phyloP scores from a whole-genome alignment of 2,329 filamentous ascomycete species.

The Phialocephala subalpina region DNA sequence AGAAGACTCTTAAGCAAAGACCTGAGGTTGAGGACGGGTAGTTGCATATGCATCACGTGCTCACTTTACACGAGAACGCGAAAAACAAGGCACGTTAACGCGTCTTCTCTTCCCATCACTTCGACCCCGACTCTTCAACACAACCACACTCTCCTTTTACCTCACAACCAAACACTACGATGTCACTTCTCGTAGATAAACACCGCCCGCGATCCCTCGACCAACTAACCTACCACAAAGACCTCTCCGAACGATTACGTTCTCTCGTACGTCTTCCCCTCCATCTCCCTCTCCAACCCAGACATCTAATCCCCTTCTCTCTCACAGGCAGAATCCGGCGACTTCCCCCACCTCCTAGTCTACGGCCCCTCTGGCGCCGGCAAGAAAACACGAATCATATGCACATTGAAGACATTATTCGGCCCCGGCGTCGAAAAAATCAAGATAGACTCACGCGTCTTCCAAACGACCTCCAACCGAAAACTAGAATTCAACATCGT shows the following conservation, averaged over 20 bases:
- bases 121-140: background rate
- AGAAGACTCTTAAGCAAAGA: too few species aligned
- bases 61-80: background rate
- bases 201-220: constrained; percentile 79
- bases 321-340: constrained; percentile 86
- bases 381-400: constrained; percentile 97
- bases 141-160: background rate
- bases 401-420: constrained; percentile 93
- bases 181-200: constrained; percentile 77
- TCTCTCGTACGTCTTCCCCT: constrained; percentile 71
- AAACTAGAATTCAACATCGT: constrained; percentile 99
- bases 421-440: constrained; percentile 99
- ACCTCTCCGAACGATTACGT: constrained; percentile 85
- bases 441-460: constrained; percentile 97
- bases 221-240: constrained; percentile 83
- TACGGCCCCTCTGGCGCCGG: constrained; percentile 96
- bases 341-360: constrained; percentile 96
- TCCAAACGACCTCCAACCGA: constrained; percentile 93
- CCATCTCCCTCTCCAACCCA: background rate
- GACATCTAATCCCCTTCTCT: constrained; percentile 23
- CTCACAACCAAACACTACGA: constrained; percentile 41
- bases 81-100: background rate
- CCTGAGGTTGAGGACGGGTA: background rate
- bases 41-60: background rate
- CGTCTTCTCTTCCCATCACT: background rate